Percentiles rank a stretch among this genome's conserved stretches.
Evolutionary conservation across 805 yeast genomes (phyloP).

Genomic region (Kurtzmaniella cleridarum): DNA sequence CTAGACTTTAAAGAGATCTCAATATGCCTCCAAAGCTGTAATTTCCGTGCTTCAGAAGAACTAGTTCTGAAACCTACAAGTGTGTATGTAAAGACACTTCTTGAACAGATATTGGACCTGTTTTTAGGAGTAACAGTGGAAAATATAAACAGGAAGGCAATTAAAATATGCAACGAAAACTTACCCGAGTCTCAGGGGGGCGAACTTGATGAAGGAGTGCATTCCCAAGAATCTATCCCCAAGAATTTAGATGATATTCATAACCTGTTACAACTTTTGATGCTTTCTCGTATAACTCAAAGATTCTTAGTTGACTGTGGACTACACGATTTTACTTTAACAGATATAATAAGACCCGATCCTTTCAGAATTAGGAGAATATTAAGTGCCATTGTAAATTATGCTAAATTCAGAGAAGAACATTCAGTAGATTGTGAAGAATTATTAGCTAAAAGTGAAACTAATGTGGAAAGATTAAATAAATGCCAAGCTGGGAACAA

Average conservation of each 20-base stretch:
- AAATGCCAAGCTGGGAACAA: slow-evolving; percentile 21
- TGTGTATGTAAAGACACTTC: slow-evolving; percentile 47
- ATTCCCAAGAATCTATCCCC: slow-evolving; percentile 3
- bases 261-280: neutral
- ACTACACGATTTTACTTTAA: slow-evolving; percentile 65
- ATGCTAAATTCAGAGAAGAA: slow-evolving; percentile 78
- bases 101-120: slow-evolving; percentile 56
- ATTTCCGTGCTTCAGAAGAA: slow-evolving; percentile 57
- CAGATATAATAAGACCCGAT: slow-evolving; percentile 79
- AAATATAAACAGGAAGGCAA: slow-evolving; percentile 16
- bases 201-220: slow-evolving; percentile 6
- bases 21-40: slow-evolving; percentile 55
- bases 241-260: slow-evolving; percentile 1
- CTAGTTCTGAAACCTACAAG: slow-evolving; percentile 53
- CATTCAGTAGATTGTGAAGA: slow-evolving; percentile 66
- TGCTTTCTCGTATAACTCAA: neutral
- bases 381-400: slow-evolving; percentile 79
- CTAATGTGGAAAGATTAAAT: slow-evolving; percentile 35
- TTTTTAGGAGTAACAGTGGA: slow-evolving; percentile 48
- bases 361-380: slow-evolving; percentile 56
- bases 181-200: slow-evolving; percentile 3
- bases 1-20: slow-evolving; percentile 58
- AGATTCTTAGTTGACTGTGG: slow-evolving; percentile 66
- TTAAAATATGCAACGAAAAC: neutral
- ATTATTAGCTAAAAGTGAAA: slow-evolving; percentile 50